Base-by-base conservation (phyloP, 2,329 filamentous ascomycete species). In the Stagonosporopsis vannaccii region DNA sequence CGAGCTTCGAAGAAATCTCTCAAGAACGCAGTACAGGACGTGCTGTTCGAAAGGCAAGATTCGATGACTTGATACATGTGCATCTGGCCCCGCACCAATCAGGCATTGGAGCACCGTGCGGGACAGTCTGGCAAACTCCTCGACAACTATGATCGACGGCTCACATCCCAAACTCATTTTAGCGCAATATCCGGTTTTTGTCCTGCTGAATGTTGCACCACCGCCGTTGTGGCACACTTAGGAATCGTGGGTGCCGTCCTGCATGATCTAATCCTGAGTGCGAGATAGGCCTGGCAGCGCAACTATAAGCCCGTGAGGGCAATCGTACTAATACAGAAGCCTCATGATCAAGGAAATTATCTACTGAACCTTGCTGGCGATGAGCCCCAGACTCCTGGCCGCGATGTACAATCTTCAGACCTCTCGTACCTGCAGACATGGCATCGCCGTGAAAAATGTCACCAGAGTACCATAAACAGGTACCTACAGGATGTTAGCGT, bases 181-280 rank as follows among this genome's bases (percentile, higher is more conserved):
- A 13, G 12, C 15, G 26, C 33, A 36, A 26, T 20, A 15, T 4
- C 19, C 19, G 7, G 12, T 44, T 12, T n/a, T 40, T 22, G 26
- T 33, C 33, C 17, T 49, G 33, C 26, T 40, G 40, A 23, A 35
- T 17, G 45, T 55, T 11, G 32, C 33, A 55, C 45, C 3, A 4
- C 17, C 19, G 32, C 35, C 39, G 45, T 12, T 49, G 51, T 49
- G 37, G 15, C 17, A 54, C 51, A 25, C 25, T 20, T 39, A 26
- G 28, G 25, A 26, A 23, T 28, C 26, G 20, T n/a, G 20, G 28
- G 25, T 13, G 19, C 30, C 28, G 23, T 35, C 20, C 19, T 44
- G 19, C 28, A 43, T 37, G 20, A 20, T 47, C 9, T 12, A 8
- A 4, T 15, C 22, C 13, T 26, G 37, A 13, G 25, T 9, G 13